Evolutionary conservation across 257 asterid species (phyloP), one percentile per base, ranked within the genome.

Genomic region (Fraxinus cuspidata): DNA sequence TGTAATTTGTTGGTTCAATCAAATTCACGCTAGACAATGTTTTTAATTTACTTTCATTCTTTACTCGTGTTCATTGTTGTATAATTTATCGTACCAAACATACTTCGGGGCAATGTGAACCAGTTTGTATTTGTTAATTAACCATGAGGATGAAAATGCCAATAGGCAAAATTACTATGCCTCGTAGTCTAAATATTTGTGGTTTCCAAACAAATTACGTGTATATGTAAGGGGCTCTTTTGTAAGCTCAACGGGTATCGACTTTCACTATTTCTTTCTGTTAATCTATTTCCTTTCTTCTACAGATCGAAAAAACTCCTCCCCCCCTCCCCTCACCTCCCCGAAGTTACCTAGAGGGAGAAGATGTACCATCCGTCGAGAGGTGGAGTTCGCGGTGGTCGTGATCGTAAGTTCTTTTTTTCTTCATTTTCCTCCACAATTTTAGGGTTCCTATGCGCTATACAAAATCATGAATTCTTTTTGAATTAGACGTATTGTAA

Each of bases 361-460:
- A 60, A 65, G 1, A 95, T 95, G 99, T 95, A 95, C 84, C 98
- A 93, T 83, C 99, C 99, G 6, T 73, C 97, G 3, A 89, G 99
- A 89, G 98, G 98, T 31, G 99, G 99, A 70, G 99, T 93, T 78
- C 99, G 99, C 47, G 98, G 99, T 68, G 99, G 99, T 77, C 98
- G 96, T 34, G 99, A 95, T 89, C 99, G 99, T 95, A 88, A 91
- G 97, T 56, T 70, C 47, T 76, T 74, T 68, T 12, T 19, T 49
- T 69, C 63, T 73, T 60, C 5, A 1, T 44, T 28, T 31, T 25
- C 31, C 49, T 42, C 49, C 49, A 11, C 49, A 42, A 42, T 42
- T 42, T 42, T 42, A 42, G 49, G 49, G 49, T 42, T 42, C 87
- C 77, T 31, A 12, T 63, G 69, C 9, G 18, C 28, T 3, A 13